Conservation (phyloP, 2,329 filamentous ascomycete genomes). For the Colletotrichum aenigma region DNA sequence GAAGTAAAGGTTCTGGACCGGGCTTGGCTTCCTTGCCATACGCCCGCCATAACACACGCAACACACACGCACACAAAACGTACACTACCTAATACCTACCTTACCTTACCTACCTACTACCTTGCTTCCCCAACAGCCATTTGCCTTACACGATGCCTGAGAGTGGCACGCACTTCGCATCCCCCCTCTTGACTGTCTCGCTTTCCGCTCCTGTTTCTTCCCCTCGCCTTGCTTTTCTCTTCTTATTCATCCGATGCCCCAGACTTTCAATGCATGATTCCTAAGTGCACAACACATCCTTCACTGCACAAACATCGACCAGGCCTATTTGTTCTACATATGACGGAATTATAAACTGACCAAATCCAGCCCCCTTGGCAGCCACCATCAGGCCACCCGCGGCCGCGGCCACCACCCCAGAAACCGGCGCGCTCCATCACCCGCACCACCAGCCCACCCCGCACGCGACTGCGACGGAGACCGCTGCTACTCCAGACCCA, state of each 20-base stretch:
- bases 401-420: constrained; percentile 15
- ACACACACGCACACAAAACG: neutral
- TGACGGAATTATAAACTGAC: constrained; percentile 15
- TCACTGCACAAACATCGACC: neutral
- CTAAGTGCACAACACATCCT: neutral
- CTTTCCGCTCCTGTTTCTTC: neutral
- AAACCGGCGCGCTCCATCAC: constrained; percentile 14
- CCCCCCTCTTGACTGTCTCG: neutral
- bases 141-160: neutral
- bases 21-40: neutral
- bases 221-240: neutral
- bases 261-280: neutral
- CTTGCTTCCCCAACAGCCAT: neutral
- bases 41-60: neutral
- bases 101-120: neutral
- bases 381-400: constrained; percentile 16
- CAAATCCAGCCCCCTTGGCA: constrained; percentile 13
- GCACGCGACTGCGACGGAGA: constrained; percentile 5
- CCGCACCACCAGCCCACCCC: constrained; percentile 15
- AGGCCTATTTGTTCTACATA: neutral
- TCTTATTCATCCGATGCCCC: neutral
- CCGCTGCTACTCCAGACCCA: constrained; percentile 11
- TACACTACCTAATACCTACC: neutral
- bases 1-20: constrained; percentile 5
- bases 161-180: neutral